phyloP scores from a whole-genome alignment of 176 grass and related monocot species.

The Aegilops tauschii region DNA sequence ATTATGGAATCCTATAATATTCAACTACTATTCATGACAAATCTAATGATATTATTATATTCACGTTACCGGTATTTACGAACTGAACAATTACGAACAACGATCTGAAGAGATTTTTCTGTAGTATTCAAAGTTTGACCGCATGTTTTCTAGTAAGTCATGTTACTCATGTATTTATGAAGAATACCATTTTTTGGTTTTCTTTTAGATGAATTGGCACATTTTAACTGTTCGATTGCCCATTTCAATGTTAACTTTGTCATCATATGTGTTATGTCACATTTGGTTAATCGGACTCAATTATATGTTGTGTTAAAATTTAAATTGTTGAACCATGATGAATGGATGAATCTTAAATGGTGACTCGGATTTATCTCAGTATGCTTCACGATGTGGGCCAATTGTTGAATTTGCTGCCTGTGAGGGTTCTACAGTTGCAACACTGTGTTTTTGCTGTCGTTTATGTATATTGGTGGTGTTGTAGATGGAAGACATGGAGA shows the following conservation, averaged over 20 bases:
- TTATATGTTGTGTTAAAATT: background rate
- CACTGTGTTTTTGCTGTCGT: background rate
- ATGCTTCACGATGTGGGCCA: background rate
- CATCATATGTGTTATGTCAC: background rate
- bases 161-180: background rate
- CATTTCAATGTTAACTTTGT: background rate
- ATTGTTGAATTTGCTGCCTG: background rate
- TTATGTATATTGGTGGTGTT: background rate
- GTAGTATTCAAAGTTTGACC: background rate
- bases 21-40: background rate
- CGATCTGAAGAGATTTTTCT: background rate
- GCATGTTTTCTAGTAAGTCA: background rate
- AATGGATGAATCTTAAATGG: background rate
- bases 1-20: background rate
- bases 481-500: conserved; percentile 93
- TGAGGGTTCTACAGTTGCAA: background rate
- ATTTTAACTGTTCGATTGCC: background rate
- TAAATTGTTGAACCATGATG: background rate
- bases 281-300: background rate
- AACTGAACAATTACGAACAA: background rate
- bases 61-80: background rate
- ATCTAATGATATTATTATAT: background rate
- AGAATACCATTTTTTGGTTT: background rate
- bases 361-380: background rate
- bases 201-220: background rate